Conservation (phyloP, 306 rosid genomes). For the Hippophae rhamnoides region DNA sequence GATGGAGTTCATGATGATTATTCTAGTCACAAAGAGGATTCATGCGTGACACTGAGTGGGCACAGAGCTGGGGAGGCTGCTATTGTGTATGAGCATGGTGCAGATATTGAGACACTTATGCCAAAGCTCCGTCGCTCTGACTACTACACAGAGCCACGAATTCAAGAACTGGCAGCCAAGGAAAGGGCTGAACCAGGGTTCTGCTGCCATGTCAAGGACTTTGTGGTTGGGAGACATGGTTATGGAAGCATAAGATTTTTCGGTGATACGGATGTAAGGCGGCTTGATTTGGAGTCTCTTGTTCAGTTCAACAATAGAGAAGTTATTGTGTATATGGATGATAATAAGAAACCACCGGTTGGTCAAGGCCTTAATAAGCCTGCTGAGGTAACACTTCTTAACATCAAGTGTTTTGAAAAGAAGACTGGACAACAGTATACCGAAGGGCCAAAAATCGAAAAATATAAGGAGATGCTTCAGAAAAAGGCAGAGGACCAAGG, state of each 20-base stretch:
- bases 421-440: constrained; percentile 63
- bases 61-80: constrained; percentile 99
- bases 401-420: constrained; percentile 74
- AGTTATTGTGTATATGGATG: constrained; percentile 89
- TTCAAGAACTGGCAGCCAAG: constrained; percentile 91
- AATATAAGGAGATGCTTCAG: constrained; percentile 83
- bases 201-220: constrained; percentile 76
- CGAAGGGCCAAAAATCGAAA: constrained; percentile 71
- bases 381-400: constrained; percentile 91
- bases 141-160: constrained; percentile 81
- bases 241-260: constrained; percentile 83
- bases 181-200: constrained; percentile 94
- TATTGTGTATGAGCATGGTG: constrained; percentile 92
- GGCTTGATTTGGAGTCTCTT: constrained; percentile 82
- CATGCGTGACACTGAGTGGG: constrained; percentile 71
- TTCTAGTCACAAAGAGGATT: constrained; percentile 43
- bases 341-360: constrained; percentile 81
- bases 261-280: constrained; percentile 81
- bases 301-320: constrained; percentile 87
- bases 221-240: constrained; percentile 85
- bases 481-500: constrained; percentile 91
- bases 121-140: constrained; percentile 87
- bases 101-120: constrained; percentile 91
- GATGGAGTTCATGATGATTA: constrained; percentile 62
- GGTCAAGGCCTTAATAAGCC: constrained; percentile 98